phyloP scores from a whole-genome alignment of 2,329 filamentous ascomycete genomes.

The Pyricularia pennisetigena region DNA sequence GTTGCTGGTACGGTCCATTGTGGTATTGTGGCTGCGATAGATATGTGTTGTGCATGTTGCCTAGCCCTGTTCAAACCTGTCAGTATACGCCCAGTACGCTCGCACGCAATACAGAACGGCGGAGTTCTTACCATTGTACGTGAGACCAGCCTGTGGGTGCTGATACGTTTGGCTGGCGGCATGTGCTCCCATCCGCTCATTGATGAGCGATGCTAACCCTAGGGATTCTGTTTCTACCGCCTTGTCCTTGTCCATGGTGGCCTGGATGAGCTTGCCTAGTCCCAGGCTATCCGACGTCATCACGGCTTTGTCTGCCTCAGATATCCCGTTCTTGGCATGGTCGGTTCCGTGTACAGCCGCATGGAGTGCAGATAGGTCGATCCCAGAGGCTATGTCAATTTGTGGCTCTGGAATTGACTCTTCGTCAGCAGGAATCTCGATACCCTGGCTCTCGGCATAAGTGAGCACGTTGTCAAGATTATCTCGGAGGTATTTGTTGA shows the following conservation, averaged over 20 bases:
- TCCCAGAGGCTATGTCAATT: constrained; percentile 1
- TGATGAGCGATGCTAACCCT: constrained; percentile 16
- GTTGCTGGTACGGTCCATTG: constrained; percentile 9
- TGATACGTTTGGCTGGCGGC: background rate
- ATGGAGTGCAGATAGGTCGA: constrained; percentile 6
- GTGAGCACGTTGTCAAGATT: constrained; percentile 21
- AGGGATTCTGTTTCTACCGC: constrained; percentile 9
- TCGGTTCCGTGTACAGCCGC: constrained; percentile 6
- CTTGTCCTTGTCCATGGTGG: constrained; percentile 11
- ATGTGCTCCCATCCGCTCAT: constrained; percentile 12
- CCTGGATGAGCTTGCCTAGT: constrained; percentile 12
- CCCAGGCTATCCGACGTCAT: constrained; percentile 8
- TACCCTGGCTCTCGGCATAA: constrained; percentile 26
- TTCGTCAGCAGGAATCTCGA: constrained; percentile 23
- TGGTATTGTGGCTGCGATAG: constrained; percentile 7
- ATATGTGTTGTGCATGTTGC: constrained; percentile 1
- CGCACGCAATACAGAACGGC: background rate
- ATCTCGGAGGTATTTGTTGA: constrained; percentile 20
- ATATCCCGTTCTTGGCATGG: background rate
- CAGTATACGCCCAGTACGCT: background rate
- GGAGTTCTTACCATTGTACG: background rate
- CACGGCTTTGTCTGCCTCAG: constrained; percentile 1
- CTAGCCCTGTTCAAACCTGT: background rate
- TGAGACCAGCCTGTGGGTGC: background rate
- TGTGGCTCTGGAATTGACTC: constrained; percentile 14